Percentiles rank a stretch among this genome's conserved stretches.
Evolutionary conservation across 805 yeast genomes (phyloP).

Genomic region (Metschnikowia picachoensis): DNA sequence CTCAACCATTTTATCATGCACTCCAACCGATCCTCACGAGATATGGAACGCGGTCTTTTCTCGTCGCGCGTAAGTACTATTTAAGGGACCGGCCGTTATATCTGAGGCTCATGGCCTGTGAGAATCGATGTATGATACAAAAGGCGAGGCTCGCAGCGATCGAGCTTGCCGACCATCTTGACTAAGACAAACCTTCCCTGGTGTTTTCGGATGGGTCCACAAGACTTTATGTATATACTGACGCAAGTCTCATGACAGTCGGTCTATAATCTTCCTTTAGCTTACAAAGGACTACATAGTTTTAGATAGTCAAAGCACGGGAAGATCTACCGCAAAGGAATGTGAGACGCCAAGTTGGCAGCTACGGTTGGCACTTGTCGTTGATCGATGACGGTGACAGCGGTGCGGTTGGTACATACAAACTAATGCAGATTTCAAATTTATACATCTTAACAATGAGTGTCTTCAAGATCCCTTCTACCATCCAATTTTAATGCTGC

Average conservation of each 20-base stretch:
- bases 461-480: background rate
- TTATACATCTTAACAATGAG: background rate
- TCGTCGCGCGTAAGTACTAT: conserved; percentile 1
- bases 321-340: conserved; percentile 5
- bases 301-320: conserved; percentile 11
- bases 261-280: background rate
- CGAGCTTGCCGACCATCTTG: too few species aligned
- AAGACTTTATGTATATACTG: background rate
- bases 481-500: too few species aligned
- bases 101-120: too few species aligned
- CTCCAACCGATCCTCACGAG: background rate
- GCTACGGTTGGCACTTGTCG: conserved; percentile 9
- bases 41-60: background rate
- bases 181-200: too few species aligned
- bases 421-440: conserved; percentile 5
- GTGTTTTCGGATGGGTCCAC: too few species aligned
- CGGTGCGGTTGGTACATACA: conserved; percentile 6
- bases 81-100: background rate
- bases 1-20: conserved; percentile 7
- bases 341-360: conserved; percentile 3
- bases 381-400: conserved; percentile 4
- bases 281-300: conserved; percentile 10
- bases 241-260: background rate
- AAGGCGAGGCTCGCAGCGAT: too few species aligned
- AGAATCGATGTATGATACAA: too few species aligned